Conservation (phyloP, 2,329 filamentous ascomycete genomes). For the Alternaria incomplexa region DNA sequence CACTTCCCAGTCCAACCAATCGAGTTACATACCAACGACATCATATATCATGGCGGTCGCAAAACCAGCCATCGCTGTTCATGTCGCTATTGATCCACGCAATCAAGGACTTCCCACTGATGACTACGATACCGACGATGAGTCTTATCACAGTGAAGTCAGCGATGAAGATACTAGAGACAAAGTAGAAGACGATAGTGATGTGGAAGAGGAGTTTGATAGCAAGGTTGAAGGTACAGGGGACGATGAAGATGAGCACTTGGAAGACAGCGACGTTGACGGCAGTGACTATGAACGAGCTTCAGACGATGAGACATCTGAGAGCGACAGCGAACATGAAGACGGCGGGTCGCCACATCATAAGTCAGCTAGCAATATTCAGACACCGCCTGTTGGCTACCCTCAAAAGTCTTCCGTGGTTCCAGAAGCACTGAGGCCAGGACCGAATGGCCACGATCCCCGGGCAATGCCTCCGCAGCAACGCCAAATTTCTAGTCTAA, state of each 20-base stretch:
- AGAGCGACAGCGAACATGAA: not conserved
- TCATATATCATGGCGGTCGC: not conserved
- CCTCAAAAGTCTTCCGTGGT: not conserved
- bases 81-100: not conserved
- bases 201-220: not conserved
- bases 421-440: not conserved
- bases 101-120: not conserved
- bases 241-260: not conserved
- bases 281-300: not conserved
- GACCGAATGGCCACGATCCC: not conserved
- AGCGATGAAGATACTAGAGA: not conserved
- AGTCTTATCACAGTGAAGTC: not conserved
- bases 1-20: not conserved
- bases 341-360: not conserved
- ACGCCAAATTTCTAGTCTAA: not conserved
- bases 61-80: not conserved
- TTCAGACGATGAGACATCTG: not conserved
- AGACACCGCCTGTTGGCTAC: not conserved
- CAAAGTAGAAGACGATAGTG: not conserved
- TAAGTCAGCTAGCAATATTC: not conserved
- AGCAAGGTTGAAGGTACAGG: not conserved
- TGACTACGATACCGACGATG: not conserved
- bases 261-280: not conserved
- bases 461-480: not conserved
- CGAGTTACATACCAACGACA: not conserved